Evolutionary conservation across 2,329 filamentous ascomycete species (phyloP), one percentile per base, ranked within the genome.

Genomic region (Fusarium sp.): DNA sequence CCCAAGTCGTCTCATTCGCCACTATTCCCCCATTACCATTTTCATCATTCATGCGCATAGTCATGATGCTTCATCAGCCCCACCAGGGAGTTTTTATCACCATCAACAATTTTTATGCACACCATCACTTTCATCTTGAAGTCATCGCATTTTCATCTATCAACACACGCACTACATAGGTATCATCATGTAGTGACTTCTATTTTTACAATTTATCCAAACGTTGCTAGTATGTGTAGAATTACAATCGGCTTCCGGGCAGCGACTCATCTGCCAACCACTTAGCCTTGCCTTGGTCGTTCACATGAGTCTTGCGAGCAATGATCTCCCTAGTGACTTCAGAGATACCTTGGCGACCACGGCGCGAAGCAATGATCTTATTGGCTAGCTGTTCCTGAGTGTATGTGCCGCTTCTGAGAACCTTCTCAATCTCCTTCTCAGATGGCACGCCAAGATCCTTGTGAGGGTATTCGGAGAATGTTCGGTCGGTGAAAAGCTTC

Each of bases 391-490:
- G 84, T 64, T 85, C 80, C 8, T 82, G 80, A n/a, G 81, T 83
- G 74, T 77, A 78, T 24, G 61, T 71, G 57, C 78, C 82, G 26
- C 77, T 70, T 22, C 69, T 72, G 19, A 90, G 81, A 40, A 85
- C 54, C 11, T 73, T 58, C 75, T 82, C 76, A 15, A 92, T 82
- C 52, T 92, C 86, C 39, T 74, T 72, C 81, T 98, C 94, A 3
- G 84, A 86, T 7, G 95, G 96, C 63, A 98, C 83, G 7, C 91
- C 91, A 31, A 94, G 89, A n/a, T 50, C 43, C 14, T 81, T 79
- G 78, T 93, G 88, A 2, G 94, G 95, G 79, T 98, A 98, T 61
- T 91, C 82, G 7, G 76, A 78, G 81, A 91, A 98, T 71, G 92
- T 86, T 14, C 82, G 79, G 54, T 84, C 76, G 60, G 84, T 89